Percentiles rank a stretch among this genome's conserved stretches.
Conservation (phyloP, 805 yeast genomes). For the Hagleromyces aurorensis region DNA sequence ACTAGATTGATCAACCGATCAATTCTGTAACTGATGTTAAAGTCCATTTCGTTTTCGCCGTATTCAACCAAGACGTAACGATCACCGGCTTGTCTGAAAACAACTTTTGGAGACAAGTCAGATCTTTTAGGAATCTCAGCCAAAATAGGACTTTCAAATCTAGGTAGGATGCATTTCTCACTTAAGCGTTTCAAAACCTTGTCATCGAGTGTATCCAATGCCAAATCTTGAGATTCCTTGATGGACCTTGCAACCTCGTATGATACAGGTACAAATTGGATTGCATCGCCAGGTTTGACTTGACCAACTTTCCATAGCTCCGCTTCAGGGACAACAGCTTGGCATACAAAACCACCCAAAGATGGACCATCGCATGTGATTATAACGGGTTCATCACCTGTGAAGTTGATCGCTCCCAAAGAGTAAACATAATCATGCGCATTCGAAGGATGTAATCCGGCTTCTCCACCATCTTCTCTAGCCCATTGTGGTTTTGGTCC, state of each 20-base stretch:
- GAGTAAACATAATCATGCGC: constrained; percentile 97
- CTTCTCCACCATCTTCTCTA: constrained; percentile 93
- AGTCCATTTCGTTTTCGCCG: constrained; percentile 82
- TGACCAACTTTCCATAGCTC: constrained; percentile 99
- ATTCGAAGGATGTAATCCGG: constrained; percentile 97
- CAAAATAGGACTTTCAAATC: constrained; percentile 66
- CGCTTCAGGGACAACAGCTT: constrained; percentile 90
- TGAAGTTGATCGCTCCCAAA: constrained; percentile 92
- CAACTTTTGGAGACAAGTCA: constrained; percentile 55
- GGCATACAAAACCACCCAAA: constrained; percentile 94
- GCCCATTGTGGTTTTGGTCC: constrained; percentile 99
- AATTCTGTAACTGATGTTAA: constrained; percentile 78
- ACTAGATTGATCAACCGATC: constrained; percentile 75
- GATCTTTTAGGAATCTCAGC: constrained; percentile 40
- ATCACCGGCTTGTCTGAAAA: constrained; percentile 96
- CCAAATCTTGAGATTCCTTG: constrained; percentile 51
- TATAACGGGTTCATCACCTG: constrained; percentile 98
- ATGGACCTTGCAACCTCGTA: constrained; percentile 60
- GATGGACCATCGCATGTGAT: constrained; percentile 97
- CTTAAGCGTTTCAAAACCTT: constrained; percentile 26
- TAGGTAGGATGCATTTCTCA: constrained; percentile 29
- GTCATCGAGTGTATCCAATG: constrained; percentile 32
- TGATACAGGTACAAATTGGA: constrained; percentile 71
- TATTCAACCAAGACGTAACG: constrained; percentile 86
- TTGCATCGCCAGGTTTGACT: constrained; percentile 86